phyloP scores from a whole-genome alignment of 805 yeast genomes.

The Diddensiella santjacobensis region DNA sequence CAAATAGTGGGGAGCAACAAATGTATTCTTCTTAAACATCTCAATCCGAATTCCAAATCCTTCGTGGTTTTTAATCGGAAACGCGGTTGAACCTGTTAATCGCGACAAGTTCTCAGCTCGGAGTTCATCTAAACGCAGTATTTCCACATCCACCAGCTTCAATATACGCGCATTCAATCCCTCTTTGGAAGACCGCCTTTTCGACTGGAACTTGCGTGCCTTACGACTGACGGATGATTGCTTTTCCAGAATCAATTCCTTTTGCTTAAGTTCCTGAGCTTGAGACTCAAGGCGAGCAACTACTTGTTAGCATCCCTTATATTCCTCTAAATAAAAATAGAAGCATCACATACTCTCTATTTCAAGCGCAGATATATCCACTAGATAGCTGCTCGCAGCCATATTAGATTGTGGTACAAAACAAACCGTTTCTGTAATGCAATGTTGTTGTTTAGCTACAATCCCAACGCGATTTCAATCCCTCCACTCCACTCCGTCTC shows the following conservation, averaged over 20 bases:
- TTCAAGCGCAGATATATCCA: constrained; percentile 3
- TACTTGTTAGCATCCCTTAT: background rate
- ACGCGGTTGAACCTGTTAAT: constrained; percentile 24
- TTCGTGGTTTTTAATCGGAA: constrained; percentile 12
- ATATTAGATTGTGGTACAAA: no score
- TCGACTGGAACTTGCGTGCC: background rate
- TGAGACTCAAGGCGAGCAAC: background rate
- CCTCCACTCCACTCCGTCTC: no score
- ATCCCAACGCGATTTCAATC: no score
- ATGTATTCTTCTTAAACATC: constrained; percentile 10
- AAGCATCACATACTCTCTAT: background rate
- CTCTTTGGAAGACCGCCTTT: background rate
- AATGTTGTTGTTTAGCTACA: no score
- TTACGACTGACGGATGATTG: background rate
- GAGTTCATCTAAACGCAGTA: constrained; percentile 3
- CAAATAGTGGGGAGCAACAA: constrained; percentile 22
- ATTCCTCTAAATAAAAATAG: background rate
- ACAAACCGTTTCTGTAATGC: no score
- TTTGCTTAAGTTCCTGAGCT: constrained; percentile 2
- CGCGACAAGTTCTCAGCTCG: constrained; percentile 18
- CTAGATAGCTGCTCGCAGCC: no score
- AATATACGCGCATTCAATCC: constrained; percentile 1
- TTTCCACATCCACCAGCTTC: background rate
- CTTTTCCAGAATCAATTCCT: background rate
- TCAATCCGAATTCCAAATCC: constrained; percentile 25